Conservation (phyloP, 345 rosid species). For the Populus alba region DNA sequence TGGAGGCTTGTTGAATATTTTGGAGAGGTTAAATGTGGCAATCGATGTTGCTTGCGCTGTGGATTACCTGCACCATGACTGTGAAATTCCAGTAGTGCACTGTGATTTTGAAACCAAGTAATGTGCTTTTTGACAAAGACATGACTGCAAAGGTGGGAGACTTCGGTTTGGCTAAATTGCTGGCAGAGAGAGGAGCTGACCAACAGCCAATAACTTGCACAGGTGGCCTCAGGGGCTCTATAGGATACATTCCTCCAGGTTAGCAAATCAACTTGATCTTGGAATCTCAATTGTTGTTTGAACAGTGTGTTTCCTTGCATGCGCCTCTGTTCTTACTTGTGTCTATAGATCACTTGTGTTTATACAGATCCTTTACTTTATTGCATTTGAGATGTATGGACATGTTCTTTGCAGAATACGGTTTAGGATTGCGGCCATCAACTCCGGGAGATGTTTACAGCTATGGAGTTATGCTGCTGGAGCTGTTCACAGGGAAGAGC, state of each 20-base stretch:
- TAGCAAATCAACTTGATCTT: background rate
- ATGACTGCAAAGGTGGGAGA: constrained; percentile 59
- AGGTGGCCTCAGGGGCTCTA: constrained; percentile 42
- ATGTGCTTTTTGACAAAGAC: constrained; percentile 38
- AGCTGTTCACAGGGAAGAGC: constrained; percentile 40
- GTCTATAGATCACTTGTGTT: no score
- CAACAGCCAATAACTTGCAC: constrained; percentile 38
- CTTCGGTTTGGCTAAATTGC: constrained; percentile 47
- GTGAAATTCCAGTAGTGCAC: constrained; percentile 48
- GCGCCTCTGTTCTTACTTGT: no score
- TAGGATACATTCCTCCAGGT: constrained; percentile 62
- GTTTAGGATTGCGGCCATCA: constrained; percentile 44
- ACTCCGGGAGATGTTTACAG: constrained; percentile 52
- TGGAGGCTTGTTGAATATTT: constrained; percentile 34
- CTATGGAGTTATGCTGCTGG: constrained; percentile 40
- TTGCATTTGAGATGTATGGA: background rate
- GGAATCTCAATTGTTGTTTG: no score
- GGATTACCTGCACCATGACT: constrained; percentile 53
- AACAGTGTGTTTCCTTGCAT: no score
- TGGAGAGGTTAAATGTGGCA: constrained; percentile 44
- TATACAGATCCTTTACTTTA: background rate
- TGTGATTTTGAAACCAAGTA: constrained; percentile 52
- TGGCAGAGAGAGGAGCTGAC: constrained; percentile 12
- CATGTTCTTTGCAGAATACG: constrained; percentile 38
- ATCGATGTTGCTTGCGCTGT: constrained; percentile 46